Conservation (phyloP, 2,329 filamentous ascomycete species). For the Exophiala sideris region DNA sequence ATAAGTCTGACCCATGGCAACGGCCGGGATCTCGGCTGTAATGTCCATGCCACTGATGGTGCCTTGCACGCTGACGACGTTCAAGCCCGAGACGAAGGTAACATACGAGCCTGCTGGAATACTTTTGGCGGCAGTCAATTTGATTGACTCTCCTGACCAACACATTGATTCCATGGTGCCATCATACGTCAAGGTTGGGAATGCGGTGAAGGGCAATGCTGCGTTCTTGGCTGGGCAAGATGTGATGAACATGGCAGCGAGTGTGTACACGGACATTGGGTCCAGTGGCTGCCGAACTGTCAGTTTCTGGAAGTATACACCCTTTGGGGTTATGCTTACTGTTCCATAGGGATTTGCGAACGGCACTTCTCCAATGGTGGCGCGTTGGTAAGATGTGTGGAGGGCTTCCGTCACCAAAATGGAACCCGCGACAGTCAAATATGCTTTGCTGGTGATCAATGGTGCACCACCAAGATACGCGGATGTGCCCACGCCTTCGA, state of each 20-base stretch:
- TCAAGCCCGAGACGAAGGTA: constrained; percentile 15
- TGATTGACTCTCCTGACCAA: constrained; percentile 5
- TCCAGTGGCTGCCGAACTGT: constrained; percentile 50
- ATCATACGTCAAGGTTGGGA: constrained; percentile 49
- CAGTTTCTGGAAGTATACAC: background rate
- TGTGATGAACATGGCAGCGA: constrained; percentile 68
- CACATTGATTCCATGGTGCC: background rate
- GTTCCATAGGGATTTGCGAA: constrained; percentile 69
- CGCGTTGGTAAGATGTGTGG: constrained; percentile 69
- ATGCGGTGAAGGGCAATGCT: constrained; percentile 59
- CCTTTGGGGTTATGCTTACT: background rate
- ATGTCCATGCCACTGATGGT: constrained; percentile 2
- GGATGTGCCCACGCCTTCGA: constrained; percentile 53
- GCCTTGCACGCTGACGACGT: constrained; percentile 8
- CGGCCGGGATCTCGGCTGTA: constrained; percentile 7
- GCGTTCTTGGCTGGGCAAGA: constrained; percentile 62
- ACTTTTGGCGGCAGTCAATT: constrained; percentile 15
- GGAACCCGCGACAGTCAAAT: constrained; percentile 63
- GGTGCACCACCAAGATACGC: constrained; percentile 64
- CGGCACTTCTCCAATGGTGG: constrained; percentile 55
- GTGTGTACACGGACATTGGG: constrained; percentile 66
- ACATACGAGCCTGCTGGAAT: constrained; percentile 17
- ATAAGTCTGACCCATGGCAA: constrained; percentile 18
- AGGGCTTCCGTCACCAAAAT: constrained; percentile 67
- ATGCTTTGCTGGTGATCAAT: constrained; percentile 55